Conservation (phyloP, 1,139 yeast species). For the Kurtzmaniella natalensis region DNA sequence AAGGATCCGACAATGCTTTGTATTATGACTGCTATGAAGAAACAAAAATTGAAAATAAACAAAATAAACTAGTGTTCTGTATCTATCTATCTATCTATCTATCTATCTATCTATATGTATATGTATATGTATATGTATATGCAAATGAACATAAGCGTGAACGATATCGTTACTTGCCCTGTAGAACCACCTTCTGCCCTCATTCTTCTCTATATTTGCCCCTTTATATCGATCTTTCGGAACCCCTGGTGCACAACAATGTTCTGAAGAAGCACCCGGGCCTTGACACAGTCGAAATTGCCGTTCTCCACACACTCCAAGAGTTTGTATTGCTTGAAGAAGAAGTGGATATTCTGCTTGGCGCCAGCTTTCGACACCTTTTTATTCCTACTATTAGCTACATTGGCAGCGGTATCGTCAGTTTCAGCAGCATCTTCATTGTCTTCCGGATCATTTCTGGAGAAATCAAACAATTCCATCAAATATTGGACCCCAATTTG, state of each 20-base stretch:
- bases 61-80: too few relatives aligned
- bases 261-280: conserved; percentile 41
- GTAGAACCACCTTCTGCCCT: too few relatives aligned
- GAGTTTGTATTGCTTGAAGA: conserved; percentile 40
- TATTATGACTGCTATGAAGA: too few relatives aligned
- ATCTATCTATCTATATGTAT: too few relatives aligned
- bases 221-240: conserved; percentile 83
- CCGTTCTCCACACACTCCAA: conserved; percentile 26
- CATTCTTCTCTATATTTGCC: conserved; percentile 52
- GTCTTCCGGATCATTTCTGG: conserved; percentile 17
- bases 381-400: not conserved
- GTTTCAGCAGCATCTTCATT: too few relatives aligned
- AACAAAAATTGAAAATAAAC: too few relatives aligned
- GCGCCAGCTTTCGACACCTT: conserved; percentile 1
- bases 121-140: too few relatives aligned
- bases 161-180: too few relatives aligned
- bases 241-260: conserved; percentile 41
- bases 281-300: conserved; percentile 41
- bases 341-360: conserved; percentile 19
- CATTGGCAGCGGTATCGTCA: too few relatives aligned
- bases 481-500: conserved; percentile 48
- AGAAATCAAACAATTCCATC: conserved; percentile 44
- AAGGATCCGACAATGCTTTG: too few relatives aligned
- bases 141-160: too few relatives aligned
- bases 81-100: too few relatives aligned